Evolutionary conservation across 2,329 filamentous ascomycete genomes (phyloP).

Genomic region (Periconia macrospinosa): DNA sequence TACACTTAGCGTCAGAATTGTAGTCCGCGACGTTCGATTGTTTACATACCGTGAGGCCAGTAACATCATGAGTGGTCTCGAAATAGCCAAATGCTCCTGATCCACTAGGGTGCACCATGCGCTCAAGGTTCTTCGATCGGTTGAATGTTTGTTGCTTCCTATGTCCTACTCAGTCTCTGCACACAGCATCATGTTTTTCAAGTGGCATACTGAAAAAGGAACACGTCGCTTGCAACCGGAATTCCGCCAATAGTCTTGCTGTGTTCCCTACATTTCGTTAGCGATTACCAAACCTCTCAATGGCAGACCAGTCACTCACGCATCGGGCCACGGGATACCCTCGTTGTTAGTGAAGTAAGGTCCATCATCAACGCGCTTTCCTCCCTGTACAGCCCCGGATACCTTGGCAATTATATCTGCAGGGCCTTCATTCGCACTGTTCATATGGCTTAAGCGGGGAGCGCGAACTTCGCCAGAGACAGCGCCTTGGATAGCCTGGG

Average conservation of each 20-base stretch:
- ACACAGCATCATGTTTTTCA: too few species aligned
- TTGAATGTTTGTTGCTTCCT: constrained; percentile 59
- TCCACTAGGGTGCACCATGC: constrained; percentile 47
- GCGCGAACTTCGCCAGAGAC: constrained; percentile 42
- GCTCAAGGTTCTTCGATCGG: constrained; percentile 55
- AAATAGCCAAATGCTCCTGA: constrained; percentile 53
- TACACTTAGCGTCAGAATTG: constrained; percentile 1
- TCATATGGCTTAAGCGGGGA: constrained; percentile 45
- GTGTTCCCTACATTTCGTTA: constrained; percentile 35
- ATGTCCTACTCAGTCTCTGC: too few species aligned
- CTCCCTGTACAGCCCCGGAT: constrained; percentile 49
- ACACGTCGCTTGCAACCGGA: constrained; percentile 54
- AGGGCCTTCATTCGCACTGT: constrained; percentile 53
- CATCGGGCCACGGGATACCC: constrained; percentile 55
- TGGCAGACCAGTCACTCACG: constrained; percentile 25
- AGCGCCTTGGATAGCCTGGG: constrained; percentile 45
- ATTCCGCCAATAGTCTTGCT: constrained; percentile 59
- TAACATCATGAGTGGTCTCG: constrained; percentile 47
- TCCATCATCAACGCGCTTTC: constrained; percentile 54
- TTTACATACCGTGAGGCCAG: constrained; percentile 29
- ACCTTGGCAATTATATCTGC: constrained; percentile 56
- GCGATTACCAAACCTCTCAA: not conserved
- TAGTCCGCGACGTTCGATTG: not conserved
- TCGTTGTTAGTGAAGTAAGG: constrained; percentile 60
- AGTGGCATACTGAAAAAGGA: constrained; percentile 47